Conservation (phyloP, 805 yeast species). For the Nakazawaea ernobii region DNA sequence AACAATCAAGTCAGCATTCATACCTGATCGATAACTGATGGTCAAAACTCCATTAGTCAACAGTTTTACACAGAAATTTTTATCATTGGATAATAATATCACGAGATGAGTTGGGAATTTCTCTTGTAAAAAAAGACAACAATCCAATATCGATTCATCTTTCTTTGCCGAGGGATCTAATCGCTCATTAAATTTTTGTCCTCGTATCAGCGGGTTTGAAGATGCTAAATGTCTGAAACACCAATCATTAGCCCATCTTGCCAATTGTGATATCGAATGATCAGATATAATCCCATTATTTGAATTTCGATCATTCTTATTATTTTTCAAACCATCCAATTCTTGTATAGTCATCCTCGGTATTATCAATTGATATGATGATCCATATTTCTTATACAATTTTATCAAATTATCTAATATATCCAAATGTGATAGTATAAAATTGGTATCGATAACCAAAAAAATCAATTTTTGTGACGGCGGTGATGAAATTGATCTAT, state of each 20-base stretch:
- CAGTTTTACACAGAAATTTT: slow-evolving; percentile 76
- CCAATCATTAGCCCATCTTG: slow-evolving; percentile 78
- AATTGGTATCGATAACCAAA: slow-evolving; percentile 79
- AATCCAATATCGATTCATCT: slow-evolving; percentile 84
- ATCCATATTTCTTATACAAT: slow-evolving; percentile 34
- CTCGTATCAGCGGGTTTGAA: slow-evolving; percentile 44
- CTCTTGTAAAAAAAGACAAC: slow-evolving; percentile 60
- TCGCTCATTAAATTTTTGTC: slow-evolving; percentile 56
- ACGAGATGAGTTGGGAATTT: slow-evolving; percentile 33
- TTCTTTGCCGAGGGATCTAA: slow-evolving; percentile 40
- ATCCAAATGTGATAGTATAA: slow-evolving; percentile 61
- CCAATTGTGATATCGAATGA: slow-evolving; percentile 46
- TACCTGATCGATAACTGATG: slow-evolving; percentile 41
- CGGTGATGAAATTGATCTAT: neutral
- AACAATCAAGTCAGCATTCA: slow-evolving; percentile 41
- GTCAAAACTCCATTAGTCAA: slow-evolving; percentile 61
- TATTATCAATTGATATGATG: slow-evolving; percentile 43
- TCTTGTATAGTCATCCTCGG: slow-evolving; percentile 72
- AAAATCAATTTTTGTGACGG: slow-evolving; percentile 15
- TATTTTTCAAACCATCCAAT: slow-evolving; percentile 73
- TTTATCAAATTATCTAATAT: slow-evolving; percentile 48
- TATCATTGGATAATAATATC: slow-evolving; percentile 74
- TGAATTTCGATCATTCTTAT: slow-evolving; percentile 15
- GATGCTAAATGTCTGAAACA: slow-evolving; percentile 55
- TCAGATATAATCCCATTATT: slow-evolving; percentile 16